Evolutionary conservation across 2,329 filamentous ascomycete species (phyloP).

Genomic region (Corynespora cassiicola): DNA sequence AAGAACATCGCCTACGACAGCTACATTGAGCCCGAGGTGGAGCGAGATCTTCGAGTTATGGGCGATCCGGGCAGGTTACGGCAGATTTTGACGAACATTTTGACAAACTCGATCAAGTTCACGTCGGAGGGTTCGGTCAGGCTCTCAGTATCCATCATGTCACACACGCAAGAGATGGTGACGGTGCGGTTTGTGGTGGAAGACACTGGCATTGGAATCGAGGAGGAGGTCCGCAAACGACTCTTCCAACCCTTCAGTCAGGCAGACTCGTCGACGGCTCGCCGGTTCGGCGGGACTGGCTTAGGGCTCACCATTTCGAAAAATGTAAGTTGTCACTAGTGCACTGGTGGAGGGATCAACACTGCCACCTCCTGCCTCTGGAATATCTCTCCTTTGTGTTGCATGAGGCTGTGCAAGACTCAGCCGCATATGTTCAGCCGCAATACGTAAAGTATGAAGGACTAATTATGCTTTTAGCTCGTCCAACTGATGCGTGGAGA

Average conservation of each 20-base stretch:
- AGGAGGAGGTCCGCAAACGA: conserved; percentile 74
- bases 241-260: conserved; percentile 84
- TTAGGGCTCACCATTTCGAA: conserved; percentile 82
- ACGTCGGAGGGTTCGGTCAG: conserved; percentile 51
- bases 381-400: no score
- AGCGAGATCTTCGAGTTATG: conserved; percentile 76
- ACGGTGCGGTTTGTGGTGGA: conserved; percentile 75
- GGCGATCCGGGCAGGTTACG: conserved; percentile 84
- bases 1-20: conserved; percentile 77
- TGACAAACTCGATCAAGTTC: conserved; percentile 62
- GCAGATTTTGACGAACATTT: conserved; percentile 81
- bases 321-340: conserved; percentile 60
- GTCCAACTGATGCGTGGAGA: conserved; percentile 79
- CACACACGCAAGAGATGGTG: conserved; percentile 69
- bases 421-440: no score
- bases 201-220: conserved; percentile 83
- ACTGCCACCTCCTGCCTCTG: no score
- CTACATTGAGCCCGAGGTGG: conserved; percentile 68
- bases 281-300: conserved; percentile 80
- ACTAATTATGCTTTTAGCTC: no score
- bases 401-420: no score
- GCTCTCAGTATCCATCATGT: conserved; percentile 68
- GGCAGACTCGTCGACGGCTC: conserved; percentile 79
- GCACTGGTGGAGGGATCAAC: no score
- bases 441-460: no score